Evolutionary conservation across 169 alveolate genomes (phyloP).

Genomic region (Babesia bigemina): DNA sequence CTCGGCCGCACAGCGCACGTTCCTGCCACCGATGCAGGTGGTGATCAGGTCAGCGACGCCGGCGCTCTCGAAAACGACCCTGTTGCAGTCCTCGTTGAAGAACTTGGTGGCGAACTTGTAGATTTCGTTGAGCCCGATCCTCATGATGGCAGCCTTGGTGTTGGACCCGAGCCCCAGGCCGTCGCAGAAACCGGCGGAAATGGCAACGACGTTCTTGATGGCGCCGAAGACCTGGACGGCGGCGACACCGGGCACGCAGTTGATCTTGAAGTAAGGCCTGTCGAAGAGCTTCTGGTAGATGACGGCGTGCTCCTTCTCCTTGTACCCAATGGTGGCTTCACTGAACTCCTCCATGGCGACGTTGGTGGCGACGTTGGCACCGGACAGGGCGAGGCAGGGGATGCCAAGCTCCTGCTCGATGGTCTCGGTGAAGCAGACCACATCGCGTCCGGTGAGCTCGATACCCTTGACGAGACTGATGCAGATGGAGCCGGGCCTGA

Average conservation of each 20-base stretch:
- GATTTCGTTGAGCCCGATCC: slow-evolving; percentile 90
- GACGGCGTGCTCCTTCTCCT: slow-evolving; percentile 78
- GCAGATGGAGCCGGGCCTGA: slow-evolving; percentile 77
- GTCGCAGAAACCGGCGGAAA: slow-evolving; percentile 93
- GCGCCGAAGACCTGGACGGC: slow-evolving; percentile 94
- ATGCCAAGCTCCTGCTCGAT: slow-evolving; percentile 73
- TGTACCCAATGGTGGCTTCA: slow-evolving; percentile 92
- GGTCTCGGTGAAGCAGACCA: slow-evolving; percentile 74
- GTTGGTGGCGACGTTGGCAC: slow-evolving; percentile 90
- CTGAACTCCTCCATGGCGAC: slow-evolving; percentile 91
- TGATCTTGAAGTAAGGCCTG: slow-evolving; percentile 86
- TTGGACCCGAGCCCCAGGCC: slow-evolving; percentile 90
- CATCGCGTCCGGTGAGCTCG: slow-evolving; percentile 72
- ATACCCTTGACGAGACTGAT: slow-evolving; percentile 85
- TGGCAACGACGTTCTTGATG: slow-evolving; percentile 90
- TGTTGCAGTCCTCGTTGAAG: slow-evolving; percentile 75
- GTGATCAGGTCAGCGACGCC: slow-evolving; percentile 92
- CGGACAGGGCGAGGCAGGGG: slow-evolving; percentile 82
- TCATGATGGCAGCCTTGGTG: slow-evolving; percentile 92
- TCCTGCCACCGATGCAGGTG: slow-evolving; percentile 91
- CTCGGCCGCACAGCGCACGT: slow-evolving; percentile 89
- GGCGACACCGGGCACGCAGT: slow-evolving; percentile 86
- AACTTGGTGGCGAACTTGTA: slow-evolving; percentile 75
- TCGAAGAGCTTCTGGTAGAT: slow-evolving; percentile 87
- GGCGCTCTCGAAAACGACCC: slow-evolving; percentile 88